Evolutionary conservation across 1,139 yeast species (phyloP).

Genomic region (Suhomyces ambrosiae): DNA sequence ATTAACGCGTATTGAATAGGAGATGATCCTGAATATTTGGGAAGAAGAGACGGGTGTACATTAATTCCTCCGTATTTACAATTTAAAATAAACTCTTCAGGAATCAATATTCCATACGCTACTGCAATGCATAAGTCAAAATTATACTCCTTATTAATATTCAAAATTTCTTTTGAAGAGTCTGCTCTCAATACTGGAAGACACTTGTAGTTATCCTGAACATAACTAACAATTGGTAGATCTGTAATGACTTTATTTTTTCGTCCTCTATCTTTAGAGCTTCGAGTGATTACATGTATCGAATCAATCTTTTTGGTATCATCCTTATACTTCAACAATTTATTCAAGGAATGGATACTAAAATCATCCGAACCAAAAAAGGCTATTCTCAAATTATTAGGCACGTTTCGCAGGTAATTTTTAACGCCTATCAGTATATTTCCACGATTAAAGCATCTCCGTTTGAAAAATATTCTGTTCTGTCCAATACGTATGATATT

Average conservation of each 20-base stretch:
- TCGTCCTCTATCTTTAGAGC: slow-evolving; percentile 74
- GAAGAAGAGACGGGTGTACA: slow-evolving; percentile 90
- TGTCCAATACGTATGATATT: neutral
- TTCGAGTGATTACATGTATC: slow-evolving; percentile 66
- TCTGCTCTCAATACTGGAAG: slow-evolving; percentile 62
- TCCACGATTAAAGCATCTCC: neutral
- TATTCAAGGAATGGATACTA: slow-evolving; percentile 59
- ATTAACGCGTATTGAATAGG: slow-evolving; percentile 83
- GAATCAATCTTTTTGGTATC: slow-evolving; percentile 33
- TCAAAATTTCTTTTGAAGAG: slow-evolving; percentile 51
- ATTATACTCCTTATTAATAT: slow-evolving; percentile 19
- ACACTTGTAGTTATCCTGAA: slow-evolving; percentile 15
- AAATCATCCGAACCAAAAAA: slow-evolving; percentile 85
- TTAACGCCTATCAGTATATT: neutral
- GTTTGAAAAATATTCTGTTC: neutral
- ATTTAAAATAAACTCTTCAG: slow-evolving; percentile 51
- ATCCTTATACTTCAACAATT: slow-evolving; percentile 40
- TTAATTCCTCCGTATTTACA: slow-evolving; percentile 73
- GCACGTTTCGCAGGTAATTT: neutral
- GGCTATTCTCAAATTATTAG: slow-evolving; percentile 38
- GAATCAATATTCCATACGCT: slow-evolving; percentile 83
- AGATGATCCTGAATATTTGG: slow-evolving; percentile 83
- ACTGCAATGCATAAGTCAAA: slow-evolving; percentile 82
- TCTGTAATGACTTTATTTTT: slow-evolving; percentile 50
- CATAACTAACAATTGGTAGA: slow-evolving; percentile 52